Evolutionary conservation across 2,329 filamentous ascomycete species (phyloP), one percentile per base, ranked within the genome.

Genomic region (Pseudocercospora pini-densiflorae): DNA sequence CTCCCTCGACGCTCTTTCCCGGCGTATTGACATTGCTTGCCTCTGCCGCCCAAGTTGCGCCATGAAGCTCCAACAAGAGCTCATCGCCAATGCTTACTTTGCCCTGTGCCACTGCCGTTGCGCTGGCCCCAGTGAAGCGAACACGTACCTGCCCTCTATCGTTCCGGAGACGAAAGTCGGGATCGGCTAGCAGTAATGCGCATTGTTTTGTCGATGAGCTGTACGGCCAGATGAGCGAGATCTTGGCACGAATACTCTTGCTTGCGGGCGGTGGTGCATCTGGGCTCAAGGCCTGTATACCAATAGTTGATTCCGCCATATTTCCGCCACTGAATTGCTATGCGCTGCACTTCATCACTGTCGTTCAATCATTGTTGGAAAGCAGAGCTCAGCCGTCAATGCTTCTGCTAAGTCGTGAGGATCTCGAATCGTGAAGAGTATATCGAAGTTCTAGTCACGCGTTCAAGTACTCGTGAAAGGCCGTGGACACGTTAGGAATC

Each of bases 171-270:
- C 92, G 90, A 74, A 94, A 91, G 77, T 97, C 93, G 54, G 89
- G 89, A 74, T 97, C 94, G 54, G 92, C 92, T 36, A 98, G 86
- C 21, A 96, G 86, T 59, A 97, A 89, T 27, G 92, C 90, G 71
- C 93, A 86, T 45, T 89, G 89, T 61, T 86, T 87, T 31, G 87
- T 90, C 27, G 92, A 88, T 23, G 90, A 91, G 70, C 92, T 97
- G 79, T 92, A 97, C 0, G 94, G 94, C 94, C 94, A 98, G 65
- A 92, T 89, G 40, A 98, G 88, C 8, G 93, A 94, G 23, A 97
- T 88, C 16, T 91, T 84, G 45, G 92, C 93, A 65, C 87, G 85
- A 33, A 97, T 76, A 5, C 72, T 69, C 49, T 75, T 74, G 61
- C 72, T 64, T 9, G 63, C 24, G 6, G 72, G 73, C 23, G 72